phyloP scores from a whole-genome alignment of 2,329 filamentous ascomycete genomes.

The Podosphaera xanthii region DNA sequence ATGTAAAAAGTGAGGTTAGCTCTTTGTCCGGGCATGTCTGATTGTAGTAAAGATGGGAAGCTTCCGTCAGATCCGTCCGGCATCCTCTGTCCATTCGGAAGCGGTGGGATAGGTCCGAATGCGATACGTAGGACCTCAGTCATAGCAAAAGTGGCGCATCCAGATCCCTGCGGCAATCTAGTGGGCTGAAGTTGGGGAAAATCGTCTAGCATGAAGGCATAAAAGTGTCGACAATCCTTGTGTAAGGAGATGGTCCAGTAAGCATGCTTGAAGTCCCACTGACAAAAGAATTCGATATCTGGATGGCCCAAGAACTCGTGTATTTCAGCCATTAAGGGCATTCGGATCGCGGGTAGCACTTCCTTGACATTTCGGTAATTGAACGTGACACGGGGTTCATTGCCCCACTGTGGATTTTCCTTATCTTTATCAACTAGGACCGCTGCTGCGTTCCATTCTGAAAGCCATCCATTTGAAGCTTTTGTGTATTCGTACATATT shows the following conservation, averaged over 20 bases:
- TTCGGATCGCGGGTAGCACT: not conserved
- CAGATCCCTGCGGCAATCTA: not conserved
- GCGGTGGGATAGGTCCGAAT: not conserved
- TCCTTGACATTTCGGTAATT: not conserved
- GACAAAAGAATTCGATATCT: no score
- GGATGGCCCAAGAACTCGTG: not conserved
- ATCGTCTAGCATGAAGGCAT: no score
- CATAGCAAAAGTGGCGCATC: not conserved
- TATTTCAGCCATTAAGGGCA: not conserved
- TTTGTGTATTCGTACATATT: not conserved
- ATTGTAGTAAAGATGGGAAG: not conserved
- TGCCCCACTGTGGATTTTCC: no score
- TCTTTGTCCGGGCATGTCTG: not conserved
- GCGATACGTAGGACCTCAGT: not conserved
- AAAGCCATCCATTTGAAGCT: not conserved
- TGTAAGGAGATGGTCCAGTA: no score
- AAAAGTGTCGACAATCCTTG: no score
- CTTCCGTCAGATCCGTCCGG: not conserved
- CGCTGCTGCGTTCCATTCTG: not conserved
- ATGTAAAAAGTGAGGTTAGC: not conserved
- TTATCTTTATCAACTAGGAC: not conserved
- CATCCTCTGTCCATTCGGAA: not conserved
- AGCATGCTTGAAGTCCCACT: no score
- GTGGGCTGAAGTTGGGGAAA: no score
- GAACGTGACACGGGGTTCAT: no score